These are phyloP conservation scores for Boletales sp. DNA, from an alignment of 768 basidiomycete genomes.

Conservation along the genomic window DNA sequence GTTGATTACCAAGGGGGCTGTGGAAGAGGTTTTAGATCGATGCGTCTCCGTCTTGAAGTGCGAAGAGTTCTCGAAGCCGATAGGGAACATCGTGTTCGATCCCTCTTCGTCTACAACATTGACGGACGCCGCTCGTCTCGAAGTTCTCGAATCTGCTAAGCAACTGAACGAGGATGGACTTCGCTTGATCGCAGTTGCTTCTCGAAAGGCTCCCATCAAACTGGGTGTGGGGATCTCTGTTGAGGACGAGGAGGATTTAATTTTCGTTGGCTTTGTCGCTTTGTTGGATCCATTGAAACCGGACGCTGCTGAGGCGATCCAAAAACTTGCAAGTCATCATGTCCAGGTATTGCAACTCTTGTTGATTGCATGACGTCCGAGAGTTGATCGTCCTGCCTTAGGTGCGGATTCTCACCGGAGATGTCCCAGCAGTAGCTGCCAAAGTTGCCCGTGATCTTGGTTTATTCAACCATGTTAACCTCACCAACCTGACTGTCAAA, in stretches of 20 bases:
- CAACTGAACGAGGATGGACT: slow-evolving; percentile 30
- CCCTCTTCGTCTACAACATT: slow-evolving; percentile 12
- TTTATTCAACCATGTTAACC: slow-evolving; percentile 23
- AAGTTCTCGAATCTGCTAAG: slow-evolving; percentile 25
- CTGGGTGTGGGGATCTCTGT: slow-evolving; percentile 10
- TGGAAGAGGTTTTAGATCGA: slow-evolving; percentile 31
- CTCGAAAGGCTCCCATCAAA: slow-evolving; percentile 19
- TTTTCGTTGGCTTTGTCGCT: slow-evolving; percentile 29
- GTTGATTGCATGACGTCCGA: background rate
- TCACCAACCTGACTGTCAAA: background rate
- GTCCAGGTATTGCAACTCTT: slow-evolving; percentile 23
- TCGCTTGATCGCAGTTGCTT: slow-evolving; percentile 29
- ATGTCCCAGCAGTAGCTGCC: slow-evolving; percentile 32
- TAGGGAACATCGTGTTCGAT: slow-evolving; percentile 13
- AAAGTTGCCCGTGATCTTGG: slow-evolving; percentile 38
- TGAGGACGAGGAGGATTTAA: slow-evolving; percentile 27
- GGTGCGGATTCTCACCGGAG: slow-evolving; percentile 36
- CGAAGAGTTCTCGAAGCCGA: slow-evolving; percentile 14
- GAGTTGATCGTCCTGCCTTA: slow-evolving; percentile 7
- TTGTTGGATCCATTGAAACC: slow-evolving; percentile 30
- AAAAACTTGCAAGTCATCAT: slow-evolving; percentile 23
- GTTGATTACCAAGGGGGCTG: slow-evolving; percentile 29
- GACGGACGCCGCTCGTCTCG: slow-evolving; percentile 17
- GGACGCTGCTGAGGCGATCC: slow-evolving; percentile 30
- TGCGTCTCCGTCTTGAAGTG: slow-evolving; percentile 19